These are phyloP conservation scores for Fragaria iinumae DNA, from an alignment of 306 rosid genomes.

Conservation along the genomic window DNA sequence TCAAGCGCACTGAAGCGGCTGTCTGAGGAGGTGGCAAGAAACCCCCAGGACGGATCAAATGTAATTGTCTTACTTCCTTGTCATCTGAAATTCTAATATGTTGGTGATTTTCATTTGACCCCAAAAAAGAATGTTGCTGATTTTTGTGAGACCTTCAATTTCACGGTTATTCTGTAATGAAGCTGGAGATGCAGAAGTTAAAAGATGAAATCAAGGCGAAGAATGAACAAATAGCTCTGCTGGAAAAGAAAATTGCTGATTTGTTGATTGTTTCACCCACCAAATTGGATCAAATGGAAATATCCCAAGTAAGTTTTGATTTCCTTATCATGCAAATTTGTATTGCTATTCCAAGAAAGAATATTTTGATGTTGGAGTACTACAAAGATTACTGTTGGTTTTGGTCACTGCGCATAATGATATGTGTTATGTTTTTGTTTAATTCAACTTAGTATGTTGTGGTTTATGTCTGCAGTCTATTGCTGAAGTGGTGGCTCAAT, in stretches of 20 bases:
- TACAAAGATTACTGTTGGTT: neutral
- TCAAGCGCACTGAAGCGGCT: constrained; percentile 87
- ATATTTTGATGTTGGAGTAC: neutral
- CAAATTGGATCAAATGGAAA: constrained; percentile 55
- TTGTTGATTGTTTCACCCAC: constrained; percentile 46
- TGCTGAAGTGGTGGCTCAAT: constrained; percentile 66
- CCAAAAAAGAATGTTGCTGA: constrained; percentile 10
- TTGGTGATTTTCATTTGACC: constrained; percentile 10
- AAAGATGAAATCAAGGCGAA: constrained; percentile 73
- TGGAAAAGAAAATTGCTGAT: constrained; percentile 76
- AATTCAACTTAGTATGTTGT: constrained; percentile 28
- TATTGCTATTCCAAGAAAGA: neutral
- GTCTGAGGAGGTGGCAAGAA: constrained; percentile 70
- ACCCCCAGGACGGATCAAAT: constrained; percentile 68
- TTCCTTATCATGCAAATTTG: constrained; percentile 7
- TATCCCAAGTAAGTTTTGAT: constrained; percentile 57
- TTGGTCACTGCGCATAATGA: neutral
- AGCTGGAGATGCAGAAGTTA: constrained; percentile 69
- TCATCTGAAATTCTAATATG: constrained; percentile 13
- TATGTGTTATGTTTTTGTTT: constrained; percentile 22
- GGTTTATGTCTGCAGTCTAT: constrained; percentile 61
- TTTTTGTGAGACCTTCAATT: constrained; percentile 33
- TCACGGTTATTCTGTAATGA: constrained; percentile 23
- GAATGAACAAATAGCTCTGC: constrained; percentile 73
- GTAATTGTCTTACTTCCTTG: constrained; percentile 43